These are phyloP conservation scores for Pyrenophora tritici-repentis DNA, from an alignment of 2,329 filamentous ascomycete genomes.

Conservation along the genomic window DNA sequence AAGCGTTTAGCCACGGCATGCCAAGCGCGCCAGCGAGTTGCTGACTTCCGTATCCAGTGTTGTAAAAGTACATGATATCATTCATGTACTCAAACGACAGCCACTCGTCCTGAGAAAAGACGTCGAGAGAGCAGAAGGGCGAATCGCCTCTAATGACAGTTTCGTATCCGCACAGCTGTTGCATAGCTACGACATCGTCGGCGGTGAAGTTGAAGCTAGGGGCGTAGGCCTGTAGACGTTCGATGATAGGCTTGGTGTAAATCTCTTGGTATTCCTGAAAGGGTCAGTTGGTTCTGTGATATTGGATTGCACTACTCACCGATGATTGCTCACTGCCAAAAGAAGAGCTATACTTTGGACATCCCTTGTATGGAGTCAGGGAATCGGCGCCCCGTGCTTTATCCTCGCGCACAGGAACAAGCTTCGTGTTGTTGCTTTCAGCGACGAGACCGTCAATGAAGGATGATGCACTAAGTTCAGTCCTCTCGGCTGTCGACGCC, in stretches of 20 bases:
- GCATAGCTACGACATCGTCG: constrained; percentile 67
- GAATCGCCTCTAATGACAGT: constrained; percentile 66
- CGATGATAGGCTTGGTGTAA: constrained; percentile 66
- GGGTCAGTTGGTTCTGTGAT: not conserved
- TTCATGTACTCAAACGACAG: constrained; percentile 69
- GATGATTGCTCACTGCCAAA: constrained; percentile 61
- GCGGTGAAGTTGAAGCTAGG: constrained; percentile 67
- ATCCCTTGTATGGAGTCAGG: constrained; percentile 68
- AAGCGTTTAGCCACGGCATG: constrained; percentile 69
- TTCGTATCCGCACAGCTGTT: constrained; percentile 69
- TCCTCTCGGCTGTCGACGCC: constrained; percentile 67
- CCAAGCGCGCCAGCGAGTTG: constrained; percentile 62
- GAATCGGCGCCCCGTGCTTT: constrained; percentile 63
- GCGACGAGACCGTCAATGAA: constrained; percentile 63
- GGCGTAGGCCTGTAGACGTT: constrained; percentile 59
- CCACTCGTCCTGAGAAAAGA: constrained; percentile 67
- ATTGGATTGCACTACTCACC: constrained; percentile 19
- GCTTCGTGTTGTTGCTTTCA: constrained; percentile 59
- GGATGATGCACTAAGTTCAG: constrained; percentile 61
- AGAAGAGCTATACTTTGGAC: constrained; percentile 65
- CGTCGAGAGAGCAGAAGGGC: constrained; percentile 63
- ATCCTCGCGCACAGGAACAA: constrained; percentile 62
- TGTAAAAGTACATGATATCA: constrained; percentile 68
- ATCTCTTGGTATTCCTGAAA: constrained; percentile 51
- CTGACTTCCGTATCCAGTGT: constrained; percentile 65